These are phyloP conservation scores for Nymphaea thermarum DNA, from an alignment of 164 flowering plant species.

Conservation along the genomic window DNA sequence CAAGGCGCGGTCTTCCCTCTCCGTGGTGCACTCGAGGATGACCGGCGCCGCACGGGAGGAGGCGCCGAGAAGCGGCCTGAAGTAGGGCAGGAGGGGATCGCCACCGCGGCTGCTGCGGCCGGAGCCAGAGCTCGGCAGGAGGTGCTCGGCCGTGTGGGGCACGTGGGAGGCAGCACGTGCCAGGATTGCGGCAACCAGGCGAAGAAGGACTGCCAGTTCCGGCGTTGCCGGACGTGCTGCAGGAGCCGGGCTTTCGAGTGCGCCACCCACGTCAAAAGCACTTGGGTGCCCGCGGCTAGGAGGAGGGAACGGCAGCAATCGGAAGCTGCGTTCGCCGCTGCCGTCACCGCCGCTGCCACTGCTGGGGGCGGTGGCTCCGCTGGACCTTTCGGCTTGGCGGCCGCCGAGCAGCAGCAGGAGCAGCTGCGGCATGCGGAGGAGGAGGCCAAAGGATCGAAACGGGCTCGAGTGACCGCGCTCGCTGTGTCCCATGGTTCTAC, in stretches of 20 bases:
- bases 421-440: not conserved
- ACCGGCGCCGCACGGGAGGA: not conserved
- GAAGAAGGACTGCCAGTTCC: slow-evolving; percentile 62
- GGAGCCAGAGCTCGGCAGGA: not conserved
- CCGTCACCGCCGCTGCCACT: not conserved
- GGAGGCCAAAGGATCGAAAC: not conserved
- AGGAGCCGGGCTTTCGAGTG: slow-evolving; percentile 71
- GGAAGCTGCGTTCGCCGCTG: slow-evolving; percentile 5
- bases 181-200: slow-evolving; percentile 90
- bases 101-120: too few relatives aligned
- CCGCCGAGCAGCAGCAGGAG: not conserved
- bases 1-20: not conserved
- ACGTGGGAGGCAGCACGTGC: slow-evolving; percentile 25
- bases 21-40: not conserved
- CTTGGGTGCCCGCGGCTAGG: slow-evolving; percentile 78
- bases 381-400: too few relatives aligned
- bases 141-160: not conserved
- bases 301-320: slow-evolving; percentile 66
- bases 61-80: not conserved
- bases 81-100: not conserved
- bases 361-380: not conserved
- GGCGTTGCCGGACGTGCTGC: slow-evolving; percentile 78
- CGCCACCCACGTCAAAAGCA: slow-evolving; percentile 70
- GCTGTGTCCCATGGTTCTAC: not conserved
- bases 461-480: not conserved